Evolutionary conservation across 176 grass and related monocot genomes (phyloP).

Genomic region (Bothriochloa decipiens): DNA sequence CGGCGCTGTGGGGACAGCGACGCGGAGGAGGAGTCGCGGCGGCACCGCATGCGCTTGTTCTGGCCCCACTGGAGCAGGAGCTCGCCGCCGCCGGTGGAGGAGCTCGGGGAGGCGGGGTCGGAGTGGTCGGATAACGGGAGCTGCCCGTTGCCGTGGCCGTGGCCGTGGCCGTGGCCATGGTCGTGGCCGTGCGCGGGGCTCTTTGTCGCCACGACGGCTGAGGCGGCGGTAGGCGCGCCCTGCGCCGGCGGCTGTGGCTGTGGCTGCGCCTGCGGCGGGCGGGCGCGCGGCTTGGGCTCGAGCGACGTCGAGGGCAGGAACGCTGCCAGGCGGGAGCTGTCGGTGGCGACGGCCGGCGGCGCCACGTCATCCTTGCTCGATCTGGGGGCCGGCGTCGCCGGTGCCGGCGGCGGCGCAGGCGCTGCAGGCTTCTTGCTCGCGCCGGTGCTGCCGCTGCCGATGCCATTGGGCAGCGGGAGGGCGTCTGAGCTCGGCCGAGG

Average conservation of each 20-base stretch:
- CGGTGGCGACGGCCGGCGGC: constrained; percentile 21
- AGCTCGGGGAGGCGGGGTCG: neutral
- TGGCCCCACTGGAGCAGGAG: constrained; percentile 75
- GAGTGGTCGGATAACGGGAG: constrained; percentile 21
- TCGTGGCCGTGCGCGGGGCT: constrained; percentile 35
- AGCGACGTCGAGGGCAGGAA: constrained; percentile 30
- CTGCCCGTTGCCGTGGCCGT: neutral
- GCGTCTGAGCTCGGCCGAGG: constrained; percentile 63
- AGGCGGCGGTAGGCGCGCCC: neutral
- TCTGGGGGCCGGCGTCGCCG: constrained; percentile 25
- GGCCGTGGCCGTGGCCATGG: too few species aligned
- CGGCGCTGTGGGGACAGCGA: constrained; percentile 46
- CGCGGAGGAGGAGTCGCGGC: constrained; percentile 49
- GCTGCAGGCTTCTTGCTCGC: constrained; percentile 33
- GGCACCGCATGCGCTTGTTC: constrained; percentile 68
- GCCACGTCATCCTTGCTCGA: constrained; percentile 47
- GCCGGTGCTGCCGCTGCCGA: constrained; percentile 13
- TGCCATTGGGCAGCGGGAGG: constrained; percentile 50
- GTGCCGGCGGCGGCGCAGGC: neutral
- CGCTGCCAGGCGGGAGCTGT: constrained; percentile 27
- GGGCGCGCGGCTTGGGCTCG: constrained; percentile 40
- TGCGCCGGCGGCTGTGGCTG: neutral
- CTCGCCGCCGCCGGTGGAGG: constrained; percentile 24
- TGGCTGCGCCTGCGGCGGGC: constrained; percentile 11
- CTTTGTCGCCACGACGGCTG: neutral